Conservation (phyloP, 768 basidiomycete species). For the Amanita molliuscula region DNA sequence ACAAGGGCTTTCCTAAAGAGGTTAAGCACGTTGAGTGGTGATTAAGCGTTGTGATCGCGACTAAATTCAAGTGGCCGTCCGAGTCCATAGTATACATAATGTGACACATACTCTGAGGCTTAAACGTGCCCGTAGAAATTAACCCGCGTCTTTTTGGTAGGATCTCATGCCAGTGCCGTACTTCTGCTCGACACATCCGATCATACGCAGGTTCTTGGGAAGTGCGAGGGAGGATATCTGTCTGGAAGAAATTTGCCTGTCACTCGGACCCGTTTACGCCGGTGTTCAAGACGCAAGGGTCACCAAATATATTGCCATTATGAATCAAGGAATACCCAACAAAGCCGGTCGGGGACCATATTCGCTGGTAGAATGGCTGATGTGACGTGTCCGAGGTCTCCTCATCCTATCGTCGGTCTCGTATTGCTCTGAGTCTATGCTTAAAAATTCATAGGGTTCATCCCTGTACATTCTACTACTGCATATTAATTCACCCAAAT, state of each 20-base stretch:
- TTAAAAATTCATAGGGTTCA: background rate
- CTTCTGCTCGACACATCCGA: background rate
- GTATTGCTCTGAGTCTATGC: background rate
- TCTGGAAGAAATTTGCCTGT: background rate
- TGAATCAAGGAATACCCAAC: background rate
- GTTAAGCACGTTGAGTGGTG: background rate
- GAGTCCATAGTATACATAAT: background rate
- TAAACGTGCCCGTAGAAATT: background rate
- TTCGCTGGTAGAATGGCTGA: background rate
- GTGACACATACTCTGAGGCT: too few species aligned
- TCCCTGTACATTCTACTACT: background rate
- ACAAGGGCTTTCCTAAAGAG: background rate
- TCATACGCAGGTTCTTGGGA: background rate
- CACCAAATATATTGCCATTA: background rate
- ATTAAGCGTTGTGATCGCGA: slow-evolving; percentile 2
- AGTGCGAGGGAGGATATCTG: background rate
- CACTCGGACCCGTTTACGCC: background rate
- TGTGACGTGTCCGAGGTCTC: slow-evolving; percentile 3
- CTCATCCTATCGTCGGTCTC: background rate
- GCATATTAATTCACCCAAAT: background rate
- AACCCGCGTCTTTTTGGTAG: background rate
- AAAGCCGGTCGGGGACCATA: background rate
- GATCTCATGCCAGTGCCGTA: background rate
- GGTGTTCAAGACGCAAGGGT: background rate
- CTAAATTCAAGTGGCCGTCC: slow-evolving; percentile 2